Percentiles rank a stretch among this genome's conserved stretches.
phyloP scores from a whole-genome alignment of 1,284 basidiomycete genomes.

The Boletus smithii region DNA sequence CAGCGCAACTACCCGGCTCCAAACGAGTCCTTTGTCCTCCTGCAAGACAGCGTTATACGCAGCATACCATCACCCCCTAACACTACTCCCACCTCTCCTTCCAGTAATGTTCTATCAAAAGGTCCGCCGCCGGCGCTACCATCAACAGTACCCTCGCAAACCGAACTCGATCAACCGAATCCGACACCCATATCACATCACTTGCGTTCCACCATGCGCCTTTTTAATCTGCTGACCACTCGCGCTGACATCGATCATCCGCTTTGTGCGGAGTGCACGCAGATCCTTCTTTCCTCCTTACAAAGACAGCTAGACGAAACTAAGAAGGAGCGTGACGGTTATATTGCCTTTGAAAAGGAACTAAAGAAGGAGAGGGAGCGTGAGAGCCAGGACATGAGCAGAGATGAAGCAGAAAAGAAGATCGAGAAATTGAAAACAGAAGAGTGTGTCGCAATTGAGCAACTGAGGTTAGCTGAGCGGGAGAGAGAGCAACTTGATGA shows the following conservation, averaged over 20 bases:
- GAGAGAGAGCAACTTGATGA: conserved; percentile 73
- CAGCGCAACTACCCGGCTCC: conserved; percentile 52
- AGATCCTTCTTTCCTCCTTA: conserved; percentile 74
- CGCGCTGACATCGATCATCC: conserved; percentile 91
- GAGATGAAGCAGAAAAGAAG: conserved; percentile 64
- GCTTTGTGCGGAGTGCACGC: conserved; percentile 91
- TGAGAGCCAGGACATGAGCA: conserved; percentile 56
- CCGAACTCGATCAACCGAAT: conserved; percentile 50
- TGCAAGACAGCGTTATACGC: conserved; percentile 76
- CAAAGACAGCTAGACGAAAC: conserved; percentile 86
- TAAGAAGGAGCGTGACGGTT: conserved; percentile 89
- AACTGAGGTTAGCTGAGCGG: conserved; percentile 68
- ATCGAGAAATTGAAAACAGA: conserved; percentile 75
- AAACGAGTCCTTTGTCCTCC: conserved; percentile 85
- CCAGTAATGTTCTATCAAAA: conserved; percentile 29
- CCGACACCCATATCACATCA: conserved; percentile 78
- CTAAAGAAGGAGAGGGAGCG: conserved; percentile 70
- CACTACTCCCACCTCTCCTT: conserved; percentile 33
- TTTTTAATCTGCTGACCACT: conserved; percentile 78
- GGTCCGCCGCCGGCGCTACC: conserved; percentile 18
- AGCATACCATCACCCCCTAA: conserved; percentile 54
- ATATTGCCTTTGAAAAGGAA: conserved; percentile 88
- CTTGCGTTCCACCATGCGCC: conserved; percentile 65
- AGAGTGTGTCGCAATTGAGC: conserved; percentile 66
- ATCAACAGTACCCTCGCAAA: conserved; percentile 30